These are phyloP conservation scores for Porodaedalea pini DNA, from an alignment of 1,284 basidiomycete species.

Conservation along the genomic window DNA sequence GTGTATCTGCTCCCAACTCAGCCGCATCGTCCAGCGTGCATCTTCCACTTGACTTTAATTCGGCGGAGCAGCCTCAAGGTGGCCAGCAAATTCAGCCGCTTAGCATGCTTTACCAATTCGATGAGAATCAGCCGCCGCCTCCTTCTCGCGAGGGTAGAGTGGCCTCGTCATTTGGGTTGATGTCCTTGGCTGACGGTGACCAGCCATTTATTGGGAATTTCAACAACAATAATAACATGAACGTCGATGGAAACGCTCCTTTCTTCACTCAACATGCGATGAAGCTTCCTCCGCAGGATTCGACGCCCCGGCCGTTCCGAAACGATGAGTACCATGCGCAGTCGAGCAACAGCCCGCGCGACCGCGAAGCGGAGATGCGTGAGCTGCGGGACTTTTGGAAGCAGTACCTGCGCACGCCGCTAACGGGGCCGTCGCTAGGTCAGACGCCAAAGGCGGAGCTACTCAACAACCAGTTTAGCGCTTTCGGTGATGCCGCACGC, in stretches of 20 bases:
- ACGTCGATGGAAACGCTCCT: conserved; percentile 13
- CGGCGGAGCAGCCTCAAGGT: background rate
- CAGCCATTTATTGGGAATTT: conserved; percentile 11
- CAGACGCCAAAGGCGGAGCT: conserved; percentile 25
- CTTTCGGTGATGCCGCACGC: conserved; percentile 19
- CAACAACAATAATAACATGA: conserved; percentile 2
- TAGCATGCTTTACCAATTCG: conserved; percentile 11
- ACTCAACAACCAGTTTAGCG: conserved; percentile 15
- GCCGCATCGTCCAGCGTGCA: conserved; percentile 20
- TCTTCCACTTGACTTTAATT: conserved; percentile 18
- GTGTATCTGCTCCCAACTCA: conserved; percentile 17
- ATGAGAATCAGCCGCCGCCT: conserved; percentile 11
- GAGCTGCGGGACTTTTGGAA: conserved; percentile 73
- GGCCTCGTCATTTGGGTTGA: conserved; percentile 16
- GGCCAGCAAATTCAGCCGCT: conserved; percentile 8
- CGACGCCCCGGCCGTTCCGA: conserved; percentile 19
- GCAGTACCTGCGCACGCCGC: conserved; percentile 66
- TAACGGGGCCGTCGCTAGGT: conserved; percentile 43
- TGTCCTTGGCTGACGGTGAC: conserved; percentile 16
- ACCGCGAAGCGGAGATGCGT: conserved; percentile 43
- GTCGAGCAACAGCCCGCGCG: conserved; percentile 30
- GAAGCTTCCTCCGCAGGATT: conserved; percentile 21
- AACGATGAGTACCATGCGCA: conserved; percentile 6
- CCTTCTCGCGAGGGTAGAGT: conserved; percentile 19
- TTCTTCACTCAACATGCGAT: conserved; percentile 20